Evolutionary conservation across 371 early-diverging fungal genomes (phyloP).

Genomic region (Mortierella sp.): DNA sequence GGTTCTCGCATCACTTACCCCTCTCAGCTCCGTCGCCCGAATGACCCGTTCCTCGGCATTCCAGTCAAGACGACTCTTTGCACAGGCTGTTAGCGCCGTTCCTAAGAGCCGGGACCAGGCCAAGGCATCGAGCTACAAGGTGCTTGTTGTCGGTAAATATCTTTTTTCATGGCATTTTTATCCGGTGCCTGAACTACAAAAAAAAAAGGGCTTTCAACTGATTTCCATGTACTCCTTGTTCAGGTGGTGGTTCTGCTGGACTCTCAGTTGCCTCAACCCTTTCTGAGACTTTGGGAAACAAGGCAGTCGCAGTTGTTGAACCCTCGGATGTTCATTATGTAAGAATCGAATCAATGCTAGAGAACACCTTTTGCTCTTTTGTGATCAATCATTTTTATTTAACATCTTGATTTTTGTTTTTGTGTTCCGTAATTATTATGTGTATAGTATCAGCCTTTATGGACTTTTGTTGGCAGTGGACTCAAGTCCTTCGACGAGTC

Average conservation of each 20-base stretch:
- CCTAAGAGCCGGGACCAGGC: conserved; percentile 50
- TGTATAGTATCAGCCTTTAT: conserved; percentile 86
- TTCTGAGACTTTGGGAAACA: conserved; percentile 70
- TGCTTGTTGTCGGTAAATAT: conserved; percentile 64
- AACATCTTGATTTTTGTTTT: conserved; percentile 9
- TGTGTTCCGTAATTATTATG: not conserved
- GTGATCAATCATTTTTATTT: not conserved
- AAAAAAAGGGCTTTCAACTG: not conserved
- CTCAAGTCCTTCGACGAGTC: conserved; percentile 82
- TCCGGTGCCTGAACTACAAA: not conserved
- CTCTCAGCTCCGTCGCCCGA: conserved; percentile 41
- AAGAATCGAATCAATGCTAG: conserved; percentile 32
- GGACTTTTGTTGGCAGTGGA: conserved; percentile 92
- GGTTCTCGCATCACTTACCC: conserved; percentile 23
- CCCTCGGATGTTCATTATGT: conserved; percentile 83
- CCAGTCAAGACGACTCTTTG: conserved; percentile 51
- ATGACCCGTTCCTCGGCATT: conserved; percentile 25
- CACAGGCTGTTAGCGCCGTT: conserved; percentile 30
- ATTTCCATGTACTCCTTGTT: not conserved
- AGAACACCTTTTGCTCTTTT: not conserved
- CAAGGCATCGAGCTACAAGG: conserved; percentile 61
- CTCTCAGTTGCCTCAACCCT: conserved; percentile 70
- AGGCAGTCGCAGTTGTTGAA: conserved; percentile 84
- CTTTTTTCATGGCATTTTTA: not conserved
- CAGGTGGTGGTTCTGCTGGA: conserved; percentile 76